These are phyloP conservation scores for Solanum hybrid DNA, from an alignment of 305 asterid species.

Conservation along the genomic window DNA sequence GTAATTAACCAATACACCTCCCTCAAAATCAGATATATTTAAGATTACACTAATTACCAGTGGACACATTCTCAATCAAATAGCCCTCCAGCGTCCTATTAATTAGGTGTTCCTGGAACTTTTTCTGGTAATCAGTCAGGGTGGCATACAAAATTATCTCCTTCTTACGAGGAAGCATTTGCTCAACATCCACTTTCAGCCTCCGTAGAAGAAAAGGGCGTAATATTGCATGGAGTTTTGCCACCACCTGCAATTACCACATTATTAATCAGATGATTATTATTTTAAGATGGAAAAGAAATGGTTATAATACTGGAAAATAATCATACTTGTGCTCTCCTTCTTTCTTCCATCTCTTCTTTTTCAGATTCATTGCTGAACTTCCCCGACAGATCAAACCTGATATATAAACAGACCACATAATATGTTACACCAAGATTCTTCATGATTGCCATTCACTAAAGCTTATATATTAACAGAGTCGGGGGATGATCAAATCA, in stretches of 20 bases:
- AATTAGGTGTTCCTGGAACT: constrained; percentile 76
- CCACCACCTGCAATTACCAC: constrained; percentile 57
- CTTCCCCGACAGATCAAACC: constrained; percentile 94
- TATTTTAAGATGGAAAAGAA: neutral
- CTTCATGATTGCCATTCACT: neutral
- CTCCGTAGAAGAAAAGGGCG: constrained; percentile 95
- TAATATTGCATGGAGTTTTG: constrained; percentile 85
- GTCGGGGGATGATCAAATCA: neutral
- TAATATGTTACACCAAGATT: neutral
- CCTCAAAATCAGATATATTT: neutral
- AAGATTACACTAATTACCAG: constrained; percentile 28
- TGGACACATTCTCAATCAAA: constrained; percentile 33
- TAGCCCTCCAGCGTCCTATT: constrained; percentile 70
- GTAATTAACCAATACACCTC: neutral
- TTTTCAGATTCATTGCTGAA: constrained; percentile 46
- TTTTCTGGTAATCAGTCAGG: constrained; percentile 72
- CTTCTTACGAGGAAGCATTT: constrained; percentile 82
- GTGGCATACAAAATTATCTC: constrained; percentile 87
- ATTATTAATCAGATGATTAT: neutral
- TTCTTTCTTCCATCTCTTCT: constrained; percentile 81
- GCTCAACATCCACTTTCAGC: constrained; percentile 86
- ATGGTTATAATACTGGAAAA: neutral
- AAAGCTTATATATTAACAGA: neutral
- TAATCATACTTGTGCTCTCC: constrained; percentile 61
- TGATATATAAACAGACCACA: constrained; percentile 9